These are phyloP conservation scores for Psilocybe sp. DNA, from an alignment of 768 basidiomycete species.

Conservation along the genomic window DNA sequence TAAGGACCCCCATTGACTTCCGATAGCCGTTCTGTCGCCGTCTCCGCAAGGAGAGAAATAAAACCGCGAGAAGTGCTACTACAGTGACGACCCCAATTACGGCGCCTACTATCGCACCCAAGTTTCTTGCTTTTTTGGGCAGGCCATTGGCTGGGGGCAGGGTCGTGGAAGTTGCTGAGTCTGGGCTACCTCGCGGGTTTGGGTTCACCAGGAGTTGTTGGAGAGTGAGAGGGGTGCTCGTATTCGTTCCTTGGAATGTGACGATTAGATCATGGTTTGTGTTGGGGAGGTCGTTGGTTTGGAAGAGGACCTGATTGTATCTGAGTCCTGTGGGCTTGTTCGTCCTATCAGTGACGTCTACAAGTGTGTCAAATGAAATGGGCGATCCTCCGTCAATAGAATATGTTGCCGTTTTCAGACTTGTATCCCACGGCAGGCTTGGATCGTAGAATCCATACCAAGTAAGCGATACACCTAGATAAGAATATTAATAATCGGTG, in stretches of 20 bases:
- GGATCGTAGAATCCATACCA: constrained; percentile 1
- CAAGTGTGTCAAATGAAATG: not conserved
- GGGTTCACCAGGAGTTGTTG: not conserved
- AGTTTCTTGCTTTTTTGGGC: too few relatives aligned
- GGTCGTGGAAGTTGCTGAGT: too few relatives aligned
- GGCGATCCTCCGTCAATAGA: not conserved
- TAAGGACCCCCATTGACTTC: too few relatives aligned
- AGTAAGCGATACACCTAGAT: not conserved
- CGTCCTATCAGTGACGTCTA: not conserved
- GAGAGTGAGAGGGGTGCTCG: constrained; percentile 2
- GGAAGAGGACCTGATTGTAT: constrained; percentile 1
- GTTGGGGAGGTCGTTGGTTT: not conserved
- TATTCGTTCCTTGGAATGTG: not conserved
- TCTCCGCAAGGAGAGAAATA: too few relatives aligned
- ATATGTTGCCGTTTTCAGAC: not conserved
- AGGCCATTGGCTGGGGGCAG: too few relatives aligned
- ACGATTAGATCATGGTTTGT: not conserved
- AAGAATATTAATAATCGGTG: not conserved
- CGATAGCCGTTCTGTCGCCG: too few relatives aligned
- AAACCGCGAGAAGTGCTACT: too few relatives aligned
- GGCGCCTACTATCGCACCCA: too few relatives aligned
- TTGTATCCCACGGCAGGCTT: not conserved
- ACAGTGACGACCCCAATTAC: too few relatives aligned
- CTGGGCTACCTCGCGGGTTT: too few relatives aligned
- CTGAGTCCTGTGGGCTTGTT: not conserved